phyloP scores from a whole-genome alignment of 2,329 filamentous ascomycete species.

The Stagonosporopsis vannaccii region DNA sequence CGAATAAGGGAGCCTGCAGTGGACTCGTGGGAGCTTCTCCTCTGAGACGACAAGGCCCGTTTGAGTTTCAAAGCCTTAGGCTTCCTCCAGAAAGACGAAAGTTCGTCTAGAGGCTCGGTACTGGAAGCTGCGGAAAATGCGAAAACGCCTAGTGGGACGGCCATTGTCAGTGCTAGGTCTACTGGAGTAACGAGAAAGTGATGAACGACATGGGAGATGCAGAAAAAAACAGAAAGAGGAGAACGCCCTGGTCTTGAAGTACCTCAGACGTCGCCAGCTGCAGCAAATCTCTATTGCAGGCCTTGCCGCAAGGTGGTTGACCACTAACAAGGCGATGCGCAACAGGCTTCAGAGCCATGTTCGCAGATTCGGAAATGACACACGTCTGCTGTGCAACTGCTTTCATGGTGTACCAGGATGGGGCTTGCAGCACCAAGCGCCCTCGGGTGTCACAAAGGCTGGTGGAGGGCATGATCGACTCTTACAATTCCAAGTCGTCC shows the following conservation, averaged over 20 bases:
- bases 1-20: conserved; percentile 39
- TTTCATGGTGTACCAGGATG: conserved; percentile 40
- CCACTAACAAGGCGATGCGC: conserved; percentile 33
- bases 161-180: conserved; percentile 47
- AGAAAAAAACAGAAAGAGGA: conserved; percentile 36
- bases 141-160: conserved; percentile 49
- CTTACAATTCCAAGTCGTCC: conserved; percentile 14
- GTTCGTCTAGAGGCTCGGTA: conserved; percentile 44
- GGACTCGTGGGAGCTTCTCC: conserved; percentile 37
- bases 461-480: conserved; percentile 18
- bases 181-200: conserved; percentile 4
- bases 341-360: conserved; percentile 37
- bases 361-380: conserved; percentile 40
- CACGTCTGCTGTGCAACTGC: conserved; percentile 46
- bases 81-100: conserved; percentile 44
- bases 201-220: conserved; percentile 23
- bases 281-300: conserved; percentile 40
- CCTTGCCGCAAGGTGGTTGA: conserved; percentile 41
- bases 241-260: conserved; percentile 42
- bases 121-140: conserved; percentile 46
- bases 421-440: conserved; percentile 37
- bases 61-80: conserved; percentile 40
- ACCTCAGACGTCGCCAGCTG: conserved; percentile 37
- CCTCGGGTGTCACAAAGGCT: conserved; percentile 34
- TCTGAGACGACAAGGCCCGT: conserved; percentile 37